phyloP scores from a whole-genome alignment of 257 asterid species.

The Capsicum rhomboideum region DNA sequence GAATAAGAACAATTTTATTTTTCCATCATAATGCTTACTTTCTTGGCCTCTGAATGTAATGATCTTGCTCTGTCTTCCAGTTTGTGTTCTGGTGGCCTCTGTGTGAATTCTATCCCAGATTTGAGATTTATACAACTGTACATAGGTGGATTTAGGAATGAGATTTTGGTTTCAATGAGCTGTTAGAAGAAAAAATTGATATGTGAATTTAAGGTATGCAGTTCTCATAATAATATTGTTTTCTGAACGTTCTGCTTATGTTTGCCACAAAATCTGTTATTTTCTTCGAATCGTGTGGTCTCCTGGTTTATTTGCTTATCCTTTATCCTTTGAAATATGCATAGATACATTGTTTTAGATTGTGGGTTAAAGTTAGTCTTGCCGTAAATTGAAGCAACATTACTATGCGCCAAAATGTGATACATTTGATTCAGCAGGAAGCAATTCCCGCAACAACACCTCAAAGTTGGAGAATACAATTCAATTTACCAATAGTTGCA shows the following conservation, averaged over 20 bases:
- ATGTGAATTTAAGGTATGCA: neutral
- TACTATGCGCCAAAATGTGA: conserved; percentile 42
- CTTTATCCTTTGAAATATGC: neutral
- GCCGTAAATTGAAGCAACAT: conserved; percentile 19
- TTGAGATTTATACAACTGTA: conserved; percentile 1
- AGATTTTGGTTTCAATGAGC: neutral
- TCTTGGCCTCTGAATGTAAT: neutral
- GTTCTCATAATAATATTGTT: neutral
- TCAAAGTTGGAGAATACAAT: conserved; percentile 18
- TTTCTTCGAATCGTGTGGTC: neutral
- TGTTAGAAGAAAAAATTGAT: neutral
- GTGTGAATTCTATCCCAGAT: conserved; percentile 10
- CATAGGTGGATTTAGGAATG: neutral
- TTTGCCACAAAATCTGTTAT: neutral
- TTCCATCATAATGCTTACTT: neutral
- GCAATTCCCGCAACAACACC: conserved; percentile 22
- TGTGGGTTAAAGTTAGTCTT: neutral
- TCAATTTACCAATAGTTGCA: conserved; percentile 33
- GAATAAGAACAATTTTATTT: neutral
- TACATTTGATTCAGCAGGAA: conserved; percentile 23
- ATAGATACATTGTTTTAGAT: neutral
- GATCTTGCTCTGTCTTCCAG: neutral
- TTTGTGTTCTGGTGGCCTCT: neutral
- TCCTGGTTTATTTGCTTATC: neutral
- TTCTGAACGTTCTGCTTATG: neutral